Conservation (phyloP, 495 filamentous ascomycete genomes). For the Annulohypoxylon moriforme region DNA sequence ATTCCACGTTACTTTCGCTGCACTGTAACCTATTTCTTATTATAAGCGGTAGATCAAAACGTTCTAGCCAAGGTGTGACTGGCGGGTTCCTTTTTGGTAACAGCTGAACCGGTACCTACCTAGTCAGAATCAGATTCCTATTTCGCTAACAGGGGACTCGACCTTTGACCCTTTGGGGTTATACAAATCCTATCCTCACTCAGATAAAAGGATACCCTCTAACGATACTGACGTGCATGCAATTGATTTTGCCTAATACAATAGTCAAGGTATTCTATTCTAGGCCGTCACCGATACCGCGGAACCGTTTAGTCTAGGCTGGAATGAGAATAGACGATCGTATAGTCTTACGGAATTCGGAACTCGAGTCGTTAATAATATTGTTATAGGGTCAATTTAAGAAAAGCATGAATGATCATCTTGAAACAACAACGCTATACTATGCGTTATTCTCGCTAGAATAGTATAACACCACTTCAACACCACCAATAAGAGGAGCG, state of each 20-base stretch:
- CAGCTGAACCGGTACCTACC: conserved; percentile 14
- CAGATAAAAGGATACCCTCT: background rate
- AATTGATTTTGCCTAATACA: conserved; percentile 37
- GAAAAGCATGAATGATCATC: conserved; percentile 36
- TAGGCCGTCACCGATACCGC: conserved; percentile 41
- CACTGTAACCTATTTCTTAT: conserved; percentile 30
- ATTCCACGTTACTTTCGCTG: conserved; percentile 25
- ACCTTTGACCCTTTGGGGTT: background rate
- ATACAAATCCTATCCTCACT: conserved; percentile 13
- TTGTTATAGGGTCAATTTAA: conserved; percentile 24
- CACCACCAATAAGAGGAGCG: conserved; percentile 32
- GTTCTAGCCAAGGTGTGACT: conserved; percentile 23
- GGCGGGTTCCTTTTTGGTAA: conserved; percentile 3
- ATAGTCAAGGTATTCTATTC: conserved; percentile 33
- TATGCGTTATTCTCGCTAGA: conserved; percentile 19
- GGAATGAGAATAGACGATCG: conserved; percentile 27
- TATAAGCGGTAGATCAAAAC: conserved; percentile 31
- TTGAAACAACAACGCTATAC: conserved; percentile 39
- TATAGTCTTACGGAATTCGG: conserved; percentile 29
- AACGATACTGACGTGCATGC: conserved; percentile 37
- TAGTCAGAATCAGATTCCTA: no score
- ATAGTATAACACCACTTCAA: conserved; percentile 27
- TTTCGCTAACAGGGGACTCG: conserved; percentile 22
- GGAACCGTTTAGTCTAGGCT: conserved; percentile 42
- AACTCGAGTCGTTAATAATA: conserved; percentile 33